Conservation (phyloP, 768 basidiomycete species). For the Boletus patriciae region DNA sequence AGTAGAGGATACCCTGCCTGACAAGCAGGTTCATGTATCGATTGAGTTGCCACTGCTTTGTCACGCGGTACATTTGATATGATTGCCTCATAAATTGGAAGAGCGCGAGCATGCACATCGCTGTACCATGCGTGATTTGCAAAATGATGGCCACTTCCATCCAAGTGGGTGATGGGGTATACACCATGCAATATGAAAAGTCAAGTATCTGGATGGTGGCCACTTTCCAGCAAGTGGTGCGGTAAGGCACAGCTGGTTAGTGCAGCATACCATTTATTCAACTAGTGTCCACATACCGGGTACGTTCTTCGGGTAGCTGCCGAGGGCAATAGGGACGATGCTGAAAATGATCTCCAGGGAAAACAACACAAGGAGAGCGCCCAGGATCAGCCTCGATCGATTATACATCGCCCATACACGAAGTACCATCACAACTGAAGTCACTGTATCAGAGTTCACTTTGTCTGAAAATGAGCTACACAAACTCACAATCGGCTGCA, state of each 20-base stretch:
- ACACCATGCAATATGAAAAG: background rate
- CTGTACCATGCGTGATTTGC: background rate
- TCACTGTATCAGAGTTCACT: too few species aligned
- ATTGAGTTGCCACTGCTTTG: background rate
- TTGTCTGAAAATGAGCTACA: background rate
- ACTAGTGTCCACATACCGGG: too few species aligned
- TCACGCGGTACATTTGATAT: background rate
- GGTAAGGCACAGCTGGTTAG: background rate
- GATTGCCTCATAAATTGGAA: background rate
- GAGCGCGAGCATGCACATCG: background rate
- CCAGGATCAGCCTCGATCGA: background rate
- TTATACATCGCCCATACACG: background rate
- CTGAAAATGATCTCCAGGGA: background rate
- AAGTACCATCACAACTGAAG: background rate
- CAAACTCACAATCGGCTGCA: constrained; percentile 4
- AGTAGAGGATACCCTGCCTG: background rate
- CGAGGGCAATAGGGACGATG: background rate
- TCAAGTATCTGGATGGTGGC: background rate
- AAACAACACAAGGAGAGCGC: background rate
- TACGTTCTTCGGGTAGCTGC: background rate
- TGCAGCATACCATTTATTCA: too few species aligned
- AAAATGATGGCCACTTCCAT: background rate
- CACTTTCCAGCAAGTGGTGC: background rate
- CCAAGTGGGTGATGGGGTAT: too few species aligned
- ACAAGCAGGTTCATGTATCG: background rate